phyloP scores from a whole-genome alignment of 108 stramenopile genomes.

The Stephanodiscus minutulus region DNA sequence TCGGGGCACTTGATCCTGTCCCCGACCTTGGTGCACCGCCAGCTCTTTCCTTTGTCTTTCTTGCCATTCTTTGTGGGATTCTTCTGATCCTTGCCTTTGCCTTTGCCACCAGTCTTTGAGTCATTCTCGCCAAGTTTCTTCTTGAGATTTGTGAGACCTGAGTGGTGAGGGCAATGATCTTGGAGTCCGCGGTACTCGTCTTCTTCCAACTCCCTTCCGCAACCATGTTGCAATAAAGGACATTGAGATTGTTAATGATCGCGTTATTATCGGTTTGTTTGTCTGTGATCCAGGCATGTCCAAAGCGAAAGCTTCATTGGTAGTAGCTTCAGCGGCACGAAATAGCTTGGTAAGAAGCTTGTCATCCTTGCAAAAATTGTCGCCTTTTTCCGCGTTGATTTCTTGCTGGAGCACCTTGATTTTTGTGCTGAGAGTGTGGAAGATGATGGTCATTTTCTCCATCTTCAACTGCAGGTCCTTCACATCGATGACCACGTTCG shows the following conservation, averaged over 20 bases:
- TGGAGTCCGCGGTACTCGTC: no score
- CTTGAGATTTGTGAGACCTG: neutral
- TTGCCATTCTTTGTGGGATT: no score
- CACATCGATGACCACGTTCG: neutral
- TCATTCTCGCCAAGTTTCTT: neutral
- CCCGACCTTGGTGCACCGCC: no score
- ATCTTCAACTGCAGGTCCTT: neutral
- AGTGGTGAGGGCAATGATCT: constrained; percentile 4
- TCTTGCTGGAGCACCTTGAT: neutral
- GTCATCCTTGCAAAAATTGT: neutral
- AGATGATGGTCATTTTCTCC: neutral
- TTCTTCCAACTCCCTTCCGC: neutral
- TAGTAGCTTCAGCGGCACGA: neutral
- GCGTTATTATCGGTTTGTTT: neutral
- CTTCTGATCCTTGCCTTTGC: neutral
- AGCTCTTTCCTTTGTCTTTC: no score
- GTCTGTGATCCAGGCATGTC: neutral
- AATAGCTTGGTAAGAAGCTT: neutral
- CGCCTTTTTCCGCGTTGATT: no score
- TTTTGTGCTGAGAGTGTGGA: neutral
- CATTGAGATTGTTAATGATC: neutral
- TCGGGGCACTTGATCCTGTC: no score
- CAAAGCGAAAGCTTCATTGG: neutral
- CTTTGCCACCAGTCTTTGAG: neutral
- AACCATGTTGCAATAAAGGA: neutral